These are phyloP conservation scores for Amylostereum areolatum DNA, from an alignment of 1,284 basidiomycete species.

Conservation along the genomic window DNA sequence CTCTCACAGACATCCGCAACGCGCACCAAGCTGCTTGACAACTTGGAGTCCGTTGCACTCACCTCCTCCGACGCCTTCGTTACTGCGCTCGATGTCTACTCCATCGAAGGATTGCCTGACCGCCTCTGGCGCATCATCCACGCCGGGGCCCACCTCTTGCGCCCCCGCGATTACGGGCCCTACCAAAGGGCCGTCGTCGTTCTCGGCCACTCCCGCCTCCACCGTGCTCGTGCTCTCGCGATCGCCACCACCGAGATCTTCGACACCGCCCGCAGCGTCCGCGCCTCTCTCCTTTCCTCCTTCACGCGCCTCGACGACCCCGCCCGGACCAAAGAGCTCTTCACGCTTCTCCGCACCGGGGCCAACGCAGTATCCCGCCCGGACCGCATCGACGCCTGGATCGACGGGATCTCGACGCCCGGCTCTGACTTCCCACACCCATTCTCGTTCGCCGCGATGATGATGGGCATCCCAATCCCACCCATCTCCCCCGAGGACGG, in stretches of 20 bases:
- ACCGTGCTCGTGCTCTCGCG: constrained; percentile 29
- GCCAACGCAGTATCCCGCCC: constrained; percentile 29
- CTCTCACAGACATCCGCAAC: constrained; percentile 27
- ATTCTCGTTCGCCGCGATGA: constrained; percentile 59
- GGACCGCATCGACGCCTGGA: constrained; percentile 47
- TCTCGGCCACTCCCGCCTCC: constrained; percentile 25
- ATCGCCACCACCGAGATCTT: constrained; percentile 48
- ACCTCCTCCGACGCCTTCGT: constrained; percentile 44
- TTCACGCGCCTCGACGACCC: constrained; percentile 45
- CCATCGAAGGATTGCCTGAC: constrained; percentile 26
- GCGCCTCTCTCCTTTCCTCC: constrained; percentile 30
- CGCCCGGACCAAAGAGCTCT: constrained; percentile 32
- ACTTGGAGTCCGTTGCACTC: constrained; percentile 35
- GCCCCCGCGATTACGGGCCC: constrained; percentile 42
- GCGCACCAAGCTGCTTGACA: constrained; percentile 28
- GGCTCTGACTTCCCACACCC: constrained; percentile 34
- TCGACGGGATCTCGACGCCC: constrained; percentile 40
- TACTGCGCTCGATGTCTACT: constrained; percentile 47
- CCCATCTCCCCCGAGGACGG: constrained; percentile 35
- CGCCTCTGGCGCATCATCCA: constrained; percentile 37
- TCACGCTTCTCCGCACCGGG: constrained; percentile 38
- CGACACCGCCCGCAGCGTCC: constrained; percentile 37
- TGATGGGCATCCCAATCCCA: constrained; percentile 55
- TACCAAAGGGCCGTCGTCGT: constrained; percentile 39
- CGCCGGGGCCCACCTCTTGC: constrained; percentile 45